Conservation (phyloP, 345 rosid genomes). For the Ailanthus altissimus region DNA sequence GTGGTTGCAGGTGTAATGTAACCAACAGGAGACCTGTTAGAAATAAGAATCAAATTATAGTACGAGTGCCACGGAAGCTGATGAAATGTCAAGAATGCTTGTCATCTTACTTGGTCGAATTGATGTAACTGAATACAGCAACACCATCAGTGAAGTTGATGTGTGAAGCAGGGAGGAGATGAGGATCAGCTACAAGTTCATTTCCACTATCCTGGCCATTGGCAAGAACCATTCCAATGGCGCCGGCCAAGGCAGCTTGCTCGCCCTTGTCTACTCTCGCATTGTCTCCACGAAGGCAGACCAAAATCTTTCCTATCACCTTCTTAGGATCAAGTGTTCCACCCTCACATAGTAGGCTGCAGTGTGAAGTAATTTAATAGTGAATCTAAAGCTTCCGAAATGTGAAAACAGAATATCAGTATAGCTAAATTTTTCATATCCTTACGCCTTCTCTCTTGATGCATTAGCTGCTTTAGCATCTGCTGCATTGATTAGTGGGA, state of each 20-base stretch:
- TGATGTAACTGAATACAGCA: constrained; percentile 49
- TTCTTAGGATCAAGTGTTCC: constrained; percentile 65
- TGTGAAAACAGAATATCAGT: neutral
- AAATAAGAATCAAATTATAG: neutral
- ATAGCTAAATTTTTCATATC: neutral
- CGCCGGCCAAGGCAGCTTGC: constrained; percentile 65
- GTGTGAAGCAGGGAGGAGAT: constrained; percentile 75
- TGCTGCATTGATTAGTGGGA: constrained; percentile 57
- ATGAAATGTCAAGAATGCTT: neutral
- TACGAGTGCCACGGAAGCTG: neutral
- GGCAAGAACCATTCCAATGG: constrained; percentile 77
- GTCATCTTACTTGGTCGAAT: constrained; percentile 44
- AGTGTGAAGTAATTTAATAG: neutral
- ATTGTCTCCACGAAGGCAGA: constrained; percentile 62
- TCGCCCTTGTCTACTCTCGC: constrained; percentile 60
- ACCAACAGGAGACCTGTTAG: constrained; percentile 54
- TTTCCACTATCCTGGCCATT: constrained; percentile 44
- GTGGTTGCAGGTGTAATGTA: constrained; percentile 48
- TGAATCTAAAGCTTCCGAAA: neutral
- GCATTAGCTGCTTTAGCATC: constrained; percentile 56
- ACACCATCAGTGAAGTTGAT: constrained; percentile 51
- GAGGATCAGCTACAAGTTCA: constrained; percentile 54
- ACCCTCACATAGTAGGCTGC: constrained; percentile 54
- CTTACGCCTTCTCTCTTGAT: constrained; percentile 60
- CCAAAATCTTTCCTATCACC: constrained; percentile 70